Conservation (phyloP, 306 rosid species). For the Ormosia emarginata region DNA sequence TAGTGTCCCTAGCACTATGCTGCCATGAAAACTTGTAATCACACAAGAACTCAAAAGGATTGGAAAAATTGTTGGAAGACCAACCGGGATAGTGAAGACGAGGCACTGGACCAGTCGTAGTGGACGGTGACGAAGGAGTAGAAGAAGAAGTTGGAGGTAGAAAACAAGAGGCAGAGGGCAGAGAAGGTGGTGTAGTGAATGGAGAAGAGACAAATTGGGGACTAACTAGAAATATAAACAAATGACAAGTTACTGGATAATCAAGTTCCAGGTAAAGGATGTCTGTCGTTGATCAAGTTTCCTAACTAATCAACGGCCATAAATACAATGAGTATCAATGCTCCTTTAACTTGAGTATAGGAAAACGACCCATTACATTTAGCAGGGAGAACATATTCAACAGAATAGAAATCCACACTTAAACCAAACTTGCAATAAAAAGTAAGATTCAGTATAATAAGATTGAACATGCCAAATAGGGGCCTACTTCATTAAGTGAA, state of each 20-base stretch:
- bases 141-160: background rate
- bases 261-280: no score
- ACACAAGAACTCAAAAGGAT: conserved; percentile 38
- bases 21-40: conserved; percentile 29
- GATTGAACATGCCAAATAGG: no score
- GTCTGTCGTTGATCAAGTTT: background rate
- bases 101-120: background rate
- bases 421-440: no score
- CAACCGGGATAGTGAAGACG: background rate
- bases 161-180: no score
- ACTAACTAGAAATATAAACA: no score
- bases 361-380: background rate
- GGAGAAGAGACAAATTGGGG: no score
- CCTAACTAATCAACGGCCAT: background rate
- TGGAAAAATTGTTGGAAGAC: background rate
- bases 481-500: no score
- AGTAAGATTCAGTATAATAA: no score
- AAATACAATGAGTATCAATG: background rate
- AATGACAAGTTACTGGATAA: background rate
- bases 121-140: background rate
- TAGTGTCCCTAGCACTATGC: conserved; percentile 19
- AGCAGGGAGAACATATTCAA: no score
- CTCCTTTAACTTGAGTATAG: background rate
- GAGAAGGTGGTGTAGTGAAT: no score
- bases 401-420: no score